A percentile compares a stretch with the other conserved stretches of the same genome.
Evolutionary conservation across 2,329 filamentous ascomycete species (phyloP).

Genomic region (Phoma herbarum): DNA sequence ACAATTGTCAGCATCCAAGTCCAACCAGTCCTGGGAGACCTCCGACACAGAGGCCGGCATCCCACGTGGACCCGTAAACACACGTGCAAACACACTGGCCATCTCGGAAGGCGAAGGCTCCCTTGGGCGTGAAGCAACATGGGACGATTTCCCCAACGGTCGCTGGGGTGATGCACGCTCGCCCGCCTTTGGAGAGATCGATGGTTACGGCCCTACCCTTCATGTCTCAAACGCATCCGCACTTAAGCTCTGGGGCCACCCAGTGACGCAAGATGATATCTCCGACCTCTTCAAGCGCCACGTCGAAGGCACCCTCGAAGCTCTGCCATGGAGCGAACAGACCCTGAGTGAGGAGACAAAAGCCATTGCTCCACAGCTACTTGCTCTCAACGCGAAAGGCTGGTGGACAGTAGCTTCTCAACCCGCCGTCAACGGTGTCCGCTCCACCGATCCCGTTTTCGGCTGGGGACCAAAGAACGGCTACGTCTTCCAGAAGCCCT

Average conservation of each 20-base stretch:
- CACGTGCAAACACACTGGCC: conserved; percentile 83
- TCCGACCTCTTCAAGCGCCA: conserved; percentile 82
- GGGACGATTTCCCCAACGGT: conserved; percentile 98
- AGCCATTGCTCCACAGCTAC: conserved; percentile 78
- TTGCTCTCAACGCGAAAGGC: conserved; percentile 79
- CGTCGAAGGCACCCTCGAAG: conserved; percentile 78
- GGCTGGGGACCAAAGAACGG: conserved; percentile 94
- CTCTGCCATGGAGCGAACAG: conserved; percentile 94
- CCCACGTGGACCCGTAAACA: conserved; percentile 75
- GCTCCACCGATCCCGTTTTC: conserved; percentile 78
- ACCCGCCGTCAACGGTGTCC: conserved; percentile 87
- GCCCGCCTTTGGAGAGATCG: conserved; percentile 88
- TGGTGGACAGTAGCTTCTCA: conserved; percentile 99
- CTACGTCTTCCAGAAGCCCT: conserved; percentile 98
- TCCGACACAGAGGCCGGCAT: conserved; percentile 79
- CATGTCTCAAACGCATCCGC: conserved; percentile 90
- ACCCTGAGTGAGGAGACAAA: conserved; percentile 83
- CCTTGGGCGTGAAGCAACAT: conserved; percentile 91
- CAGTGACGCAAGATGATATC: conserved; percentile 74
- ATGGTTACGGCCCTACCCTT: conserved; percentile 96
- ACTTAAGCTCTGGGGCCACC: conserved; percentile 84
- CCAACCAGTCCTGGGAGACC: conserved; percentile 66
- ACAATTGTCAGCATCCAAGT: conserved; percentile 65
- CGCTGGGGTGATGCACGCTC: conserved; percentile 93
- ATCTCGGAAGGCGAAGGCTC: conserved; percentile 94